Base-by-base conservation (phyloP, 345 rosid genomes). In the Ailanthus altissimus region DNA sequence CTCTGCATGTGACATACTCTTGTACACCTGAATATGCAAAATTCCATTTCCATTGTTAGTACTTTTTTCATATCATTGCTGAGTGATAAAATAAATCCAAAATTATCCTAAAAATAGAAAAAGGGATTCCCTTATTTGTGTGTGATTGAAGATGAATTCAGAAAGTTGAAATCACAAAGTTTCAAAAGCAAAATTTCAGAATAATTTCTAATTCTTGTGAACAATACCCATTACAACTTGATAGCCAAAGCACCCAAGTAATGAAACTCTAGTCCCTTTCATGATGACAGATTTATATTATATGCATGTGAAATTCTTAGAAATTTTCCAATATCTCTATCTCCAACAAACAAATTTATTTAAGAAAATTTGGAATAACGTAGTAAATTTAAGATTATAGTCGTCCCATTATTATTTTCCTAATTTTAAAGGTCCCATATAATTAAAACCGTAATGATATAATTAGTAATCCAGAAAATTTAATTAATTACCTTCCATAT, bases 1-100 rank as follows among this genome's bases (percentile, higher is more conserved):
- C 96, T 59, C 91, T 90, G 85, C 98, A 93, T 5, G 99, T 93
- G 46, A 95, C 99, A 72, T 95, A 95, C 78, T 95, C 98, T 80
- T 91, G 96, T 1, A 95, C 99, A 9, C 99, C 98, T 93, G 56
- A 26, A 4, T 23, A 7, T 38, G 58, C 0, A 60, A 25, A 46
- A 54, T 40, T 10, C 28, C 10, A 6, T 36, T 50, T 50, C 12
- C 23, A 36, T n/a, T 50, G 56, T 67, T 15, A 67, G 72, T 67
- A 12, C 45, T 7, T 67, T 13, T 23, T 23, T 14, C 6, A 23
- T 46, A 0, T 15, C 13, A 43, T 0, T 68, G 49, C 23, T 47
- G 5, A 46, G 54, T 7, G 7, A 62, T 32, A 36, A 62, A 62
- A 49, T 1, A 14, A 15, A 18, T 63, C 25, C 8, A 49, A 50